These are phyloP conservation scores for Vitis cinerea DNA, from an alignment of 164 flowering plant species.

Conservation along the genomic window DNA sequence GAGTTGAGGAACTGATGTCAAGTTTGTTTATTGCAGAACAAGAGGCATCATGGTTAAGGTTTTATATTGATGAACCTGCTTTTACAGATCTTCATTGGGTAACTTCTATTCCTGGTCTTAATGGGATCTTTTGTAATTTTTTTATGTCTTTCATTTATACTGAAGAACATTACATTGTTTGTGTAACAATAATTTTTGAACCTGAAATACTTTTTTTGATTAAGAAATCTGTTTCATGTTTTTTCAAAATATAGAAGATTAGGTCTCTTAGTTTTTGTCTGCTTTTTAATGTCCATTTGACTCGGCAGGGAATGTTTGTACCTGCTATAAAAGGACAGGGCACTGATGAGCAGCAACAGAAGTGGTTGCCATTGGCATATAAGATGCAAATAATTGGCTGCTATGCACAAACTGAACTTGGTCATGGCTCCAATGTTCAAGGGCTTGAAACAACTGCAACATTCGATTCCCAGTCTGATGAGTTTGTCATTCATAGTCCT, in stretches of 20 bases:
- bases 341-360: conserved; percentile 88
- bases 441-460: conserved; percentile 99
- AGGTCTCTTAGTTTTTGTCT: background rate
- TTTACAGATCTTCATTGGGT: conserved; percentile 99
- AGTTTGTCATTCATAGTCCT: conserved; percentile 89
- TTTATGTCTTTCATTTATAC: too few species aligned
- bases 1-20: background rate
- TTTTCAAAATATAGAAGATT: background rate
- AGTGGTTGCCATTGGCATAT: conserved; percentile 93
- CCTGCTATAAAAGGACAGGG: conserved; percentile 97
- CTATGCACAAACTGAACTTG: conserved; percentile 99
- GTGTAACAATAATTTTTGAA: too few species aligned
- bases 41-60: conserved; percentile 72
- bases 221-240: background rate
- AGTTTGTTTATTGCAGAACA: conserved; percentile 59
- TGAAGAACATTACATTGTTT: too few species aligned
- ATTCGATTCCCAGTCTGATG: conserved; percentile 85
- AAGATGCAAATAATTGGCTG: conserved; percentile 99
- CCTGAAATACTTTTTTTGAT: too few species aligned
- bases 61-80: conserved; percentile 81
- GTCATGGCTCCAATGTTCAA: conserved; percentile 99
- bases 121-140: background rate
- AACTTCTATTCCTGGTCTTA: conserved; percentile 8
- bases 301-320: conserved; percentile 81
- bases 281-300: conserved; percentile 1